Base-by-base conservation (phyloP, 139 green algal species). In the Chlamydomonas sphaeroides region DNA sequence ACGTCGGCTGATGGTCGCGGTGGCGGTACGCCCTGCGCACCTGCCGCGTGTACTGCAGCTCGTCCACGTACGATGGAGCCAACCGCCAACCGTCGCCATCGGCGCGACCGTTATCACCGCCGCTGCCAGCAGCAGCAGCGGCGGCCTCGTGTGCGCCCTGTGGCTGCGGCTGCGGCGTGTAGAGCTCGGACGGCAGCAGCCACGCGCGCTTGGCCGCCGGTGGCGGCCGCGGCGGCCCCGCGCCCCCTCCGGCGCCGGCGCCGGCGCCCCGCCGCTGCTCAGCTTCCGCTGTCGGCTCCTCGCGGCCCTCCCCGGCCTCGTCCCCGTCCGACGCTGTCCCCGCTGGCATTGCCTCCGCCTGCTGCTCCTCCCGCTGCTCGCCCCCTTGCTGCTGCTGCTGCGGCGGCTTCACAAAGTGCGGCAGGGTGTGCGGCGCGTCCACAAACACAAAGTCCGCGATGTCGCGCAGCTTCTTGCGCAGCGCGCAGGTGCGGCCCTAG, bases 351-450 rank as follows among this genome's bases (percentile, higher is more conserved):
- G 2, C 8, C 25, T 68, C 23, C 80, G 81, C 73, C 67, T 73
- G 26, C 45, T 72, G 45, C n/a, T 49, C 56, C 49, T 36, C 56
- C 66, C 69, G 76, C 68, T 18, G 41, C 76, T 61, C 14, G 14
- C 4, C 14, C 17, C 4, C 15, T 51, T 8, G 45, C n/a, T 35
- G 32, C 65, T 28, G 18, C 49, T 61, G 69, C 20, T 15, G 26
- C 59, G 53, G 53, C 53, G 59, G 30, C 78, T 84, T 88, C 48
- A 65, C 49, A 25, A 85, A 92, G n/a, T 70, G 45, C 0, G 91
- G 92, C 66, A 98, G 90, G n/a, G 69, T 30, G 79, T 98, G 93
- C 1, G 95, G 95, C 10, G 88, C 95, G 75, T 98, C 92, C 20
- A 98, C 53, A 72, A 95, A 98, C 2, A 92, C 83, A 38, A 98